A percentile compares a stretch with the other conserved stretches of the same genome.
phyloP scores from a whole-genome alignment of 768 basidiomycete species.

The Boletus rubroflammeus region DNA sequence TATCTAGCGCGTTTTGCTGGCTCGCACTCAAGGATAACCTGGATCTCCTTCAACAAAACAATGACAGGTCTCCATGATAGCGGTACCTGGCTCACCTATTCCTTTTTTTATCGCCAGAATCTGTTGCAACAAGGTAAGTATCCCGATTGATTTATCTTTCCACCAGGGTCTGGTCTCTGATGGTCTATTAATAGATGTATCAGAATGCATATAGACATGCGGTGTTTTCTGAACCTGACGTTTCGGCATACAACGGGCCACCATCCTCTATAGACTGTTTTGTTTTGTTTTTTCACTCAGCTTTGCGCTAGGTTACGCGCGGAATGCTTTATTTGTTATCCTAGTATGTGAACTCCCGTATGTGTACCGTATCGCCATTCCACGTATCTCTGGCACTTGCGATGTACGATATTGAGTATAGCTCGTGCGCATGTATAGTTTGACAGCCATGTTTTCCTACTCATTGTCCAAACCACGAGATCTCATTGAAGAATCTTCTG shows the following conservation, averaged over 20 bases:
- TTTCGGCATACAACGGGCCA: background rate
- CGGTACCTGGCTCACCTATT: background rate
- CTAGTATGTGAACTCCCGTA: background rate
- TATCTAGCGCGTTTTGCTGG: slow-evolving; percentile 27
- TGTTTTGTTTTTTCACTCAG: slow-evolving; percentile 13
- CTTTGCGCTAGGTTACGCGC: background rate
- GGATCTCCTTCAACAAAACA: background rate
- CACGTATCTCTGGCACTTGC: background rate
- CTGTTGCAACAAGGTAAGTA: background rate
- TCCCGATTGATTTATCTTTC: background rate
- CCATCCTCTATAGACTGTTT: background rate
- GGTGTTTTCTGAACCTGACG: background rate
- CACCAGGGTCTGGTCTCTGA: background rate
- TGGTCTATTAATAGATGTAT: slow-evolving; percentile 15
- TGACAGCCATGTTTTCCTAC: slow-evolving; percentile 26
- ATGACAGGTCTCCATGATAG: background rate
- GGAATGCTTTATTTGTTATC: slow-evolving; percentile 24
- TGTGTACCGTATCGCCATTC: background rate
- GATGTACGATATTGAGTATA: background rate
- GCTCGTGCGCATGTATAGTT: slow-evolving; percentile 3
- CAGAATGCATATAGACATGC: background rate
- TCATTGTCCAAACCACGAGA: background rate
- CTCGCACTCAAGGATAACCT: slow-evolving; percentile 13
- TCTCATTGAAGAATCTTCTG: background rate
- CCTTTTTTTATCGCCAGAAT: background rate